These are phyloP conservation scores for Salix exigua DNA, from an alignment of 345 rosid species.

Conservation along the genomic window DNA sequence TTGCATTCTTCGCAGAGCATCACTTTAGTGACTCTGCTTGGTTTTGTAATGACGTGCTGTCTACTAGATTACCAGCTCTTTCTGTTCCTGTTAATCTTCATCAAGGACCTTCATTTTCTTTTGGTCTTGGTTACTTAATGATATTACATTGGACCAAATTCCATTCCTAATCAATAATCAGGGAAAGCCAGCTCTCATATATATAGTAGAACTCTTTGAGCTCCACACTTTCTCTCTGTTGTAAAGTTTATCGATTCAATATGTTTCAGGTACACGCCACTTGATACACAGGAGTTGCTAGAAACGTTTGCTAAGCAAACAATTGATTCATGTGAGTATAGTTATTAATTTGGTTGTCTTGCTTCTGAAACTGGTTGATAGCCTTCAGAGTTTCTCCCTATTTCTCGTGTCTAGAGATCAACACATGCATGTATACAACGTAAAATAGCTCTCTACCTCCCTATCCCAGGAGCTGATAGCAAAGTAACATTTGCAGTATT, in stretches of 20 bases:
- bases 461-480: neutral
- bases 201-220: neutral
- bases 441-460: neutral
- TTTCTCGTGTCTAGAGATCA: neutral
- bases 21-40: neutral
- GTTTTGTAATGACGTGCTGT: neutral
- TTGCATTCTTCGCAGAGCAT: neutral
- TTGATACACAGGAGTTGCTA: constrained; percentile 71
- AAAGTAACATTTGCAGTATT: too few relatives aligned
- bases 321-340: constrained; percentile 73
- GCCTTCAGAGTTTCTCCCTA: neutral
- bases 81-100: neutral
- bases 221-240: neutral
- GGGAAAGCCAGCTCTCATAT: neutral
- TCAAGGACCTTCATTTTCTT: neutral
- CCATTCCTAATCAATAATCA: neutral
- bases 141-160: too few relatives aligned
- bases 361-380: neutral
- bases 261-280: constrained; percentile 66
- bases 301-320: constrained; percentile 69
- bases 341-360: neutral
- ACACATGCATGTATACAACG: neutral
- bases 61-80: neutral
- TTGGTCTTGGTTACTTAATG: neutral
- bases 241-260: constrained; percentile 8